Conservation (phyloP, 2,329 filamentous ascomycete species). For the Verticillium tricorpus region DNA sequence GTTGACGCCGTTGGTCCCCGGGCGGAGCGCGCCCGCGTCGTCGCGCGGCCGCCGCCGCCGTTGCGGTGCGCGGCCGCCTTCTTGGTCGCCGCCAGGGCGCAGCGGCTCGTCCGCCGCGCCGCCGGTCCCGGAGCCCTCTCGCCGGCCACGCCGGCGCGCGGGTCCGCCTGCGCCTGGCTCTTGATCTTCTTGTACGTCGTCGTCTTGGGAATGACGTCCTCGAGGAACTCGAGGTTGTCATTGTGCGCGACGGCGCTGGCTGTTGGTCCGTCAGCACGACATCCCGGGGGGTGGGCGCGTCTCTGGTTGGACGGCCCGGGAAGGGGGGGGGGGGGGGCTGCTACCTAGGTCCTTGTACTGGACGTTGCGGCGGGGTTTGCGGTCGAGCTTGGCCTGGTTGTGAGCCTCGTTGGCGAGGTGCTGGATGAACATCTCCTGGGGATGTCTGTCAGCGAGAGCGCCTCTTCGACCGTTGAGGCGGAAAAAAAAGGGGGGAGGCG, state of each 20-base stretch:
- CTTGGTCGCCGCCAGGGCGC: conserved; percentile 16
- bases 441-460: neutral
- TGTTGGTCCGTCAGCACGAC: conserved; percentile 26
- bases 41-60: neutral
- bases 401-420: conserved; percentile 82
- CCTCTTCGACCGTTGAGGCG: neutral
- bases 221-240: conserved; percentile 92
- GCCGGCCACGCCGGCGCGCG: conserved; percentile 42
- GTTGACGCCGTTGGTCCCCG: conserved; percentile 8
- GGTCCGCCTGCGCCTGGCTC: conserved; percentile 47
- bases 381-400: conserved; percentile 83
- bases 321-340: too few species aligned
- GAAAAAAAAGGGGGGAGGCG: conserved; percentile 16
- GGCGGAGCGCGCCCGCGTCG: neutral
- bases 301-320: neutral
- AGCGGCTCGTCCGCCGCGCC: conserved; percentile 18
- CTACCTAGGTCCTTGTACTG: conserved; percentile 91
- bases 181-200: conserved; percentile 76
- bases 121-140: conserved; percentile 24
- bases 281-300: too few species aligned
- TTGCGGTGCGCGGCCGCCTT: conserved; percentile 18
- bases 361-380: conserved; percentile 87
- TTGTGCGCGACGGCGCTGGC: conserved; percentile 81
- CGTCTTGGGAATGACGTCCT: conserved; percentile 86
- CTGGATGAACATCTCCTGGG: conserved; percentile 89